Conservation (phyloP, 2,329 filamentous ascomycete species). For the Pseudogymnoascus sp. region DNA sequence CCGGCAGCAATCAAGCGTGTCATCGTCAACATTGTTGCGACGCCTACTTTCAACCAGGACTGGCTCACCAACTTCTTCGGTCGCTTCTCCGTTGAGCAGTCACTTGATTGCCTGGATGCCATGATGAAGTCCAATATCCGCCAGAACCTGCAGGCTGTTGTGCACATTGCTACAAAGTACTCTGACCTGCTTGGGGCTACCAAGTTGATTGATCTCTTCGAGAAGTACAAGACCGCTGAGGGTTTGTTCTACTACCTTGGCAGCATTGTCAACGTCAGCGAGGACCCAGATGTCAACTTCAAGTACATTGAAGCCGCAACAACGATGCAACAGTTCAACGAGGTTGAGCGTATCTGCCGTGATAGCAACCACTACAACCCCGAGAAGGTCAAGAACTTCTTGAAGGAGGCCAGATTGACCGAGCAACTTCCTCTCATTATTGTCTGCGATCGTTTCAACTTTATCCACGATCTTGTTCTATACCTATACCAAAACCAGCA, state of each 20-base stretch:
- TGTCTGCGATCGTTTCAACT: conserved; percentile 98
- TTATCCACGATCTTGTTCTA: conserved; percentile 91
- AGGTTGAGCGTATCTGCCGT: conserved; percentile 94
- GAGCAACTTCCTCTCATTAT: conserved; percentile 97
- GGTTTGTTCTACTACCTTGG: conserved; percentile 97
- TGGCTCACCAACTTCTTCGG: conserved; percentile 92
- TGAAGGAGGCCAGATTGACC: conserved; percentile 87
- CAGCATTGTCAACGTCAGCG: conserved; percentile 93
- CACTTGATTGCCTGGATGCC: conserved; percentile 84
- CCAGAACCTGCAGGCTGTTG: conserved; percentile 89
- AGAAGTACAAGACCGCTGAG: conserved; percentile 96
- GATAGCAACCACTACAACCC: conserved; percentile 86
- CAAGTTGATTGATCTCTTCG: conserved; percentile 82
- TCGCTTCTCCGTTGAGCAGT: conserved; percentile 89
- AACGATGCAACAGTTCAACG: conserved; percentile 84
- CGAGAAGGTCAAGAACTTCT: conserved; percentile 97
- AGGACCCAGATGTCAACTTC: conserved; percentile 93
- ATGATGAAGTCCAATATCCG: conserved; percentile 97
- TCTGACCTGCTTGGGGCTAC: conserved; percentile 87
- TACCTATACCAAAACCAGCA: conserved; percentile 99
- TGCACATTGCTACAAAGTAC: conserved; percentile 95
- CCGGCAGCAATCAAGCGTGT: conserved; percentile 84
- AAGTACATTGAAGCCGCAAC: conserved; percentile 99
- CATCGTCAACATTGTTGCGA: conserved; percentile 70
- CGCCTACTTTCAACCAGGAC: conserved; percentile 79